Conservation (phyloP, 148 eudicot genomes). For the Cornus suecica region DNA sequence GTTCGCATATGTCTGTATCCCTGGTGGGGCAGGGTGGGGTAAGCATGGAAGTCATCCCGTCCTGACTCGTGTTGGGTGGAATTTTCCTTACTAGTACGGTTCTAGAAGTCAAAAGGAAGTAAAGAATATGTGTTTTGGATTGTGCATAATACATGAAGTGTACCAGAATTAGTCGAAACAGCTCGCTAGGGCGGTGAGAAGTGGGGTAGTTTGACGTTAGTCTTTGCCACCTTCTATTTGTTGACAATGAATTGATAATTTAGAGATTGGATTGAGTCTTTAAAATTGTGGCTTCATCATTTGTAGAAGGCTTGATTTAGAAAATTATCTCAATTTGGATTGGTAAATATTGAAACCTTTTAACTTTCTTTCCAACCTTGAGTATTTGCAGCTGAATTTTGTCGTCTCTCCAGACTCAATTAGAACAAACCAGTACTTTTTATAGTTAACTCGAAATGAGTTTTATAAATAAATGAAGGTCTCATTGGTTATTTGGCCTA, state of each 20-base stretch:
- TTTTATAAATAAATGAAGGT: background rate
- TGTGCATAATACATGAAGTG: too few species aligned
- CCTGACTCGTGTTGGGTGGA: too few species aligned
- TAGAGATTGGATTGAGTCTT: slow-evolving; percentile 17
- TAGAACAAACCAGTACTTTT: background rate
- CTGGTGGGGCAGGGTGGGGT: too few species aligned
- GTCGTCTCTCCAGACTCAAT: background rate
- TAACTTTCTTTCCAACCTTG: background rate
- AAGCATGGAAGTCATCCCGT: too few species aligned
- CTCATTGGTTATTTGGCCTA: background rate
- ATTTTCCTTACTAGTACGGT: too few species aligned
- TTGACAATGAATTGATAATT: slow-evolving; percentile 4
- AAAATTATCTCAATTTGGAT: background rate
- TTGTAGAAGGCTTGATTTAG: background rate
- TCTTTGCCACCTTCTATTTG: too few species aligned
- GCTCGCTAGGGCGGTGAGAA: too few species aligned
- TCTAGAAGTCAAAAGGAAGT: too few species aligned
- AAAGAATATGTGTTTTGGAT: too few species aligned
- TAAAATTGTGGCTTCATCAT: background rate
- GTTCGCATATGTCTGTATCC: too few species aligned
- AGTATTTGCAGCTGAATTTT: background rate
- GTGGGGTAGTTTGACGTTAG: too few species aligned
- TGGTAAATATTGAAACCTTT: background rate
- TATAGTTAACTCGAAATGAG: background rate
- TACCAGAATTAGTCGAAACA: too few species aligned